These are phyloP conservation scores for Vitis hybrid DNA, from an alignment of 177 flowering plant species.

Conservation along the genomic window DNA sequence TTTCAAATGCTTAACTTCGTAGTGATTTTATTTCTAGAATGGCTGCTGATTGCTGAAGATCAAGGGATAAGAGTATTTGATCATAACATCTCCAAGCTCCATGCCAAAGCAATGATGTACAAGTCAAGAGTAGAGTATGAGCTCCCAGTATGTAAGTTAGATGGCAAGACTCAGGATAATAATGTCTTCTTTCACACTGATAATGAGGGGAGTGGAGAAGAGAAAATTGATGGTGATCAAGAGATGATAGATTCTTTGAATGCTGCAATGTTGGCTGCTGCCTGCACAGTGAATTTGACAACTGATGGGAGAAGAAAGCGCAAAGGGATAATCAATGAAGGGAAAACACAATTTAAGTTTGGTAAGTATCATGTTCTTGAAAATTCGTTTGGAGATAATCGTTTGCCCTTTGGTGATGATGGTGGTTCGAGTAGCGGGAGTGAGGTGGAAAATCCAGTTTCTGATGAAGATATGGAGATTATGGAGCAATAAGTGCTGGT, in stretches of 20 bases:
- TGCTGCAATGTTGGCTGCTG: neutral
- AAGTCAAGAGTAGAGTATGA: slow-evolving; percentile 11
- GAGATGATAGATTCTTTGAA: slow-evolving; percentile 23
- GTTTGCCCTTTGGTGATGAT: slow-evolving; percentile 1
- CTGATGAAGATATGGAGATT: slow-evolving; percentile 35
- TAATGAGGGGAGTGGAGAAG: neutral
- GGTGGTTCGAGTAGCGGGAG: slow-evolving; percentile 33
- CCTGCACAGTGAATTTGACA: neutral
- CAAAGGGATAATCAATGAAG: slow-evolving; percentile 14
- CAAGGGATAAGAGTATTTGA: slow-evolving; percentile 34
- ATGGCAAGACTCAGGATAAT: slow-evolving; percentile 2
- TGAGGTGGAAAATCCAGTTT: slow-evolving; percentile 41
- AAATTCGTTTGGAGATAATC: slow-evolving; percentile 3
- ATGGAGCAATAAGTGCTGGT: slow-evolving; percentile 18
- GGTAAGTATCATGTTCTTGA: slow-evolving; percentile 18
- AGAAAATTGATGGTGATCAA: slow-evolving; percentile 12
- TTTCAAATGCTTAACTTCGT: neutral
- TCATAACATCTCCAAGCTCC: slow-evolving; percentile 11
- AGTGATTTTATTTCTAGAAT: slow-evolving; percentile 23
- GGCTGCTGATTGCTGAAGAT: slow-evolving; percentile 30
- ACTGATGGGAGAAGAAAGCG: slow-evolving; percentile 27
- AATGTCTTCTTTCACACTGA: neutral
- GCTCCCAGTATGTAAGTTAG: slow-evolving; percentile 7
- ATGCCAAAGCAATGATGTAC: slow-evolving; percentile 21
- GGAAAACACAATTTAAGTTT: slow-evolving; percentile 16